Evolutionary conservation across 768 basidiomycete species (phyloP), one percentile per base, ranked within the genome.

Genomic region (Postia placenta): DNA sequence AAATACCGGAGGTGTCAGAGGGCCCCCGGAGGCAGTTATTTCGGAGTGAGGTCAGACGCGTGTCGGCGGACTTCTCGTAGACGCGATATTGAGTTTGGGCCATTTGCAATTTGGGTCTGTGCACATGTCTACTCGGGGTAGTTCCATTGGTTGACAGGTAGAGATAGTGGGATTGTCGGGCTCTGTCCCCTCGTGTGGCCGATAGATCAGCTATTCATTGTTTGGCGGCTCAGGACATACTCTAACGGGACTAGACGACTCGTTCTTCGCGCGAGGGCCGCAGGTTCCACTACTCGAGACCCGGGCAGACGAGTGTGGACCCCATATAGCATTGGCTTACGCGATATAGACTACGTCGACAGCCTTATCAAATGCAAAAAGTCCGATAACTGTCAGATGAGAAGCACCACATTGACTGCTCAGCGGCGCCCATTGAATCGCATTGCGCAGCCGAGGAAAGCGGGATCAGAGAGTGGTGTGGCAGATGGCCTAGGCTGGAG

Each of bases 1-100:
- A 50, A 43, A 44, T 25, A 37, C 58, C 58, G 55, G 55, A 56
- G 55, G 52, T 59, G 53, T 47, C 55, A 23, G 55, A 54, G 57
- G 58, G 48, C 53, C 51, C 14, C 39, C 48, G 44, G 45, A 51
- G 49, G 30, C 33, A 27, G n/a, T 11, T 14, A 12, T 15, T 17
- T 26, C 20, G 49, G 27, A 49, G 22, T n/a, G 43, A 24, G 12
- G 42, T 24, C 15, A 41, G 27, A 37, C 54, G 54, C 52, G 39
- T 50, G 49, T 56, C 57, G 57, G 57, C 57, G 57, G 57, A 54
- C 42, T 43, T 43, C 42, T 43, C 26, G 5, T 23, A 12, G 23
- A 25, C 22, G 3, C 24, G 23, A 15, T 7, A 33, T 33, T 33
- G 30, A 33, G 30, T 33, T 33, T 7, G 9, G 30, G 15, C 15